phyloP scores from a whole-genome alignment of 495 filamentous ascomycete species.

The Hypoxylon lienhwacheense region DNA sequence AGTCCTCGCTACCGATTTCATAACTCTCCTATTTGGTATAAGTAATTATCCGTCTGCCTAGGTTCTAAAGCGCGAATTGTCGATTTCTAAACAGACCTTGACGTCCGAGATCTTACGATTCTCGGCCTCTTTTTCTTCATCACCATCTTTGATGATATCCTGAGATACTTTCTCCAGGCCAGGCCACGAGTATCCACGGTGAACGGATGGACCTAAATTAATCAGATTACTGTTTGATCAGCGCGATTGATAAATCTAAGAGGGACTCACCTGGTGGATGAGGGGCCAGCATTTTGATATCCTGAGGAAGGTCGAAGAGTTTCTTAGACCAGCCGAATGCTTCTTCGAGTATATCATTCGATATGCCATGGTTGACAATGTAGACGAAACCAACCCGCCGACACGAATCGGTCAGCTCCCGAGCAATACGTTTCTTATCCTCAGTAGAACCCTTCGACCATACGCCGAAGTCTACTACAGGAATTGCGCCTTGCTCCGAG shows the following conservation, averaged over 20 bases:
- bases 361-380: slow-evolving; percentile 58
- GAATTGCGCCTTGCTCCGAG: slow-evolving; percentile 41
- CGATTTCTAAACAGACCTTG: slow-evolving; percentile 37
- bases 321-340: slow-evolving; percentile 57
- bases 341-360: slow-evolving; percentile 49
- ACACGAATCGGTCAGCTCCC: slow-evolving; percentile 56
- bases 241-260: background rate
- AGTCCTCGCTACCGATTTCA: slow-evolving; percentile 64
- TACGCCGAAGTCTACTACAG: slow-evolving; percentile 56
- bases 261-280: slow-evolving; percentile 59
- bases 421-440: slow-evolving; percentile 47
- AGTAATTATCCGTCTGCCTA: background rate
- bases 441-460: slow-evolving; percentile 38
- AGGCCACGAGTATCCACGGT: slow-evolving; percentile 68
- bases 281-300: slow-evolving; percentile 56
- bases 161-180: slow-evolving; percentile 68
- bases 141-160: slow-evolving; percentile 54
- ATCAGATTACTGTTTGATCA: background rate
- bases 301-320: slow-evolving; percentile 39
- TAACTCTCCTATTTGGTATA: slow-evolving; percentile 59
- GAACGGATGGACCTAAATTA: slow-evolving; percentile 38
- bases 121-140: slow-evolving; percentile 35
- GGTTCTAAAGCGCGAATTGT: background rate
- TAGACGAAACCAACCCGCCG: slow-evolving; percentile 62
- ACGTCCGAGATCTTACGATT: slow-evolving; percentile 47